Base-by-base conservation (phyloP, 2,329 filamentous ascomycete genomes). In the Tolypocladium capitatum region DNA sequence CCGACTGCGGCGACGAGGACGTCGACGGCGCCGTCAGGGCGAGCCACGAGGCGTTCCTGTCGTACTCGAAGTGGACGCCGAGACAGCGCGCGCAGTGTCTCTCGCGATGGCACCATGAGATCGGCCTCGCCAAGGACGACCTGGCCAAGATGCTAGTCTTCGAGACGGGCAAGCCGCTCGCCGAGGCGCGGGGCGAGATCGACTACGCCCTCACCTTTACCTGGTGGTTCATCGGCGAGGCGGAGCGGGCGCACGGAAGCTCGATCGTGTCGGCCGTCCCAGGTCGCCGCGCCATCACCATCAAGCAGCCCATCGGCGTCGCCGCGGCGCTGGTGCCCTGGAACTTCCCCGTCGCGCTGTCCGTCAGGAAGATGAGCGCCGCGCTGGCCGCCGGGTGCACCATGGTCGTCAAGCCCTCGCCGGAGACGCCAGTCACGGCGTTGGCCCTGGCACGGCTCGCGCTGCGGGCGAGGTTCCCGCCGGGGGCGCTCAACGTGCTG, bases 351-450 rank as follows among this genome's bases (percentile, higher is more conserved):
- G 60, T 72, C 21, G 72, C 71, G 11, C 73, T 78, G 63, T 63
- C 72, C 8, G 62, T 71, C 21, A 58, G 71, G 18, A 74, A 74
- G 50, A 63, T 67, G 9, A 67, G 63, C 2, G 67, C 78, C 0
- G 79, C 78, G 1, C 67, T 88, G 28, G 84, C 84, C 24, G 83
- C 83, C 13, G 84, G 84, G 20, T 87, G 83, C 61, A 86, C 83
- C 1, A 86, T 90, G 78, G 71, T 90, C 16, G 71, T 78, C 16
- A 87, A 87, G 65, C 81, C 83, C 2, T 82, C 78, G 4, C 83
- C 83, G 0, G 83, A 87, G 61, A 88, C 85, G 2, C 86, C 85
- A 0, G 76, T 86, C 57, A 86, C 83, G 24, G 77, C 81, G 1
- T 76, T 86, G 31, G 80, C 82, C 0, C 66, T 89, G 10, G 83